Base-by-base conservation (phyloP, 2,329 filamentous ascomycete species). In the Trichothecium roseum region DNA sequence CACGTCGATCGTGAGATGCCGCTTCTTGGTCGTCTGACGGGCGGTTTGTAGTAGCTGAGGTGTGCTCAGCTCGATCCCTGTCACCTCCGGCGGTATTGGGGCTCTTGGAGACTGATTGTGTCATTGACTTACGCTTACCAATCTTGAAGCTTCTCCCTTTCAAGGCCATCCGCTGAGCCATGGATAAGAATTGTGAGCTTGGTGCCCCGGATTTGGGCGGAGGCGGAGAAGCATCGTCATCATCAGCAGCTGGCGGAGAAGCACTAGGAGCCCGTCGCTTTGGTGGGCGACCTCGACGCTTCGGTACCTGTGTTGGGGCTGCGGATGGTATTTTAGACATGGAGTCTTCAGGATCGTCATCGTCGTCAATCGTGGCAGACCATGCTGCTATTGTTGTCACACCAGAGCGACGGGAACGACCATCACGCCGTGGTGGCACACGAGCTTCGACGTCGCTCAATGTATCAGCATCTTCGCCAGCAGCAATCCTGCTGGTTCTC, bases 161-260 rank as follows among this genome's bases (percentile, higher is more conserved):
- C 3, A 72, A 54, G 24, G 64, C 68, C 61, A 74, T 67, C n/a
- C 69, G 63, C 44, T 76, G 72, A 27, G 64, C 63, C 65, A 77
- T 66, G 5, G 72, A 75, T 56, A 76, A 57, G 32, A 68, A 62
- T 9, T 57, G 51, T 9, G 47, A 48, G 31, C 48, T 43, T 20
- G 38, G 41, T 13, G 49, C 37, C 10, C 38, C 37, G 6, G 39
- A 36, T 20, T 37, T 24, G 29, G 41, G 18, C 7, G 28, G 13
- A 17, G 18, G n/a, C n/a, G 28, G 6, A 18, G 10, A 24, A 12
- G 28, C 15, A 30, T 37, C 37, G 27, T 32, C 28, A 37, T 35
- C 15, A 37, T 28, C 8, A 38, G 18, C 22, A 36, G 30, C 10
- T 33, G 32, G 16, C 7, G 30, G 30, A 8, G 36, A 30, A 16